These are phyloP conservation scores for Arthrobotrys sphaeroides DNA, from an alignment of 2,329 filamentous ascomycete genomes.

Conservation along the genomic window DNA sequence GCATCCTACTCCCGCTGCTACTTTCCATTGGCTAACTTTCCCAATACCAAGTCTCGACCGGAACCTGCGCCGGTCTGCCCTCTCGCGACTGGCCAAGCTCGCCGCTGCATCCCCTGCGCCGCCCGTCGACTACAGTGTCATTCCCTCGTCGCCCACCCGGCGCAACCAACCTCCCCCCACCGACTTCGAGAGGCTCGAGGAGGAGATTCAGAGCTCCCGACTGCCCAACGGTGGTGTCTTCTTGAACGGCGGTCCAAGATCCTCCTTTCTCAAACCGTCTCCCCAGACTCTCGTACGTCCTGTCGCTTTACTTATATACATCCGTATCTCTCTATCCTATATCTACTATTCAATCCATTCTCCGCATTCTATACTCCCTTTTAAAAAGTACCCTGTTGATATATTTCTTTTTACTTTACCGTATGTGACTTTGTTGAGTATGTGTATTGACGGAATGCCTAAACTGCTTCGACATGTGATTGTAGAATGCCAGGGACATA, in stretches of 20 bases:
- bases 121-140: slow-evolving; percentile 17
- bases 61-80: slow-evolving; percentile 46
- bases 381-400: too few species aligned
- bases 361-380: too few species aligned
- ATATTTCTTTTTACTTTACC: too few species aligned
- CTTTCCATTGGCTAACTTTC: not conserved
- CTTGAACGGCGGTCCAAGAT: slow-evolving; percentile 30
- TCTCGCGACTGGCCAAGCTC: slow-evolving; percentile 46
- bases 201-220: slow-evolving; percentile 26
- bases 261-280: slow-evolving; percentile 13
- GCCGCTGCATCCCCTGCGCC: slow-evolving; percentile 46
- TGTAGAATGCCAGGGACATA: slow-evolving; percentile 85
- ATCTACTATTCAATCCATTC: not conserved
- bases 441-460: too few species aligned
- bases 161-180: slow-evolving; percentile 24
- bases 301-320: too few species aligned
- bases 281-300: slow-evolving; percentile 28
- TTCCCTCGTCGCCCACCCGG: slow-evolving; percentile 45
- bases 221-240: slow-evolving; percentile 11
- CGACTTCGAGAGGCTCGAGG: slow-evolving; percentile 45
- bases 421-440: too few species aligned
- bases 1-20: not conserved
- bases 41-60: slow-evolving; percentile 19
- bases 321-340: not conserved
- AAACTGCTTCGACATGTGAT: not conserved